Percentiles rank a stretch among this genome's conserved stretches.
Conservation (phyloP, 2,329 filamentous ascomycete species). For the Berkeleyomyces rouxiae region DNA sequence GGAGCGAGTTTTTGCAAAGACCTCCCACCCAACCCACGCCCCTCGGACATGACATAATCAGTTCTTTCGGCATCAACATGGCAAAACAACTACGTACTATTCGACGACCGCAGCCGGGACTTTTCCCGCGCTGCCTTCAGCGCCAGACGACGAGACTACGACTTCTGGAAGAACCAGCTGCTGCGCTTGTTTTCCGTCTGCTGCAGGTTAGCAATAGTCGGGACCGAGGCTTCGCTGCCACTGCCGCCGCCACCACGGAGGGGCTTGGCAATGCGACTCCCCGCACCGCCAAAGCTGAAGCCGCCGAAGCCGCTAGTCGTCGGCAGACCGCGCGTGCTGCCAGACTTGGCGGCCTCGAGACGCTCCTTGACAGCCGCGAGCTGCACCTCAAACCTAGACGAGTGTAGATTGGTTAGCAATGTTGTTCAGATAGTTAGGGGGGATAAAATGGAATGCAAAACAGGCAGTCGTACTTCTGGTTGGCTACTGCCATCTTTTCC, state of each 20-base stretch:
- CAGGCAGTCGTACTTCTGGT: slow-evolving; percentile 63
- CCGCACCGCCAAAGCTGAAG: slow-evolving; percentile 53
- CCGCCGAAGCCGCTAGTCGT: slow-evolving; percentile 42
- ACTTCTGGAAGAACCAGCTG: slow-evolving; percentile 61
- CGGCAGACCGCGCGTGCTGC: slow-evolving; percentile 70
- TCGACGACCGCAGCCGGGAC: slow-evolving; percentile 3
- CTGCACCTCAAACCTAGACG: slow-evolving; percentile 77
- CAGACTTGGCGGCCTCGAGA: slow-evolving; percentile 83
- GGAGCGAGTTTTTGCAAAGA: too few species aligned
- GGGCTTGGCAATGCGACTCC: slow-evolving; percentile 53
- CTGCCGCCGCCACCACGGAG: slow-evolving; percentile 43
- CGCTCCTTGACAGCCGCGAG: slow-evolving; percentile 95
- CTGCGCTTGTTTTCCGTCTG: slow-evolving; percentile 48
- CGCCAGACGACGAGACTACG: slow-evolving; percentile 19
- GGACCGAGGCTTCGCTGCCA: slow-evolving; percentile 30
- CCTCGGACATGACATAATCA: background rate
- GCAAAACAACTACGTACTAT: slow-evolving; percentile 5
- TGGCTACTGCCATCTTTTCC: slow-evolving; percentile 93
- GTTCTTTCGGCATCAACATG: slow-evolving; percentile 8
- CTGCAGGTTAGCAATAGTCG: slow-evolving; percentile 41
- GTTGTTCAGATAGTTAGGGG: background rate
- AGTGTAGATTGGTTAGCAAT: slow-evolving; percentile 1
- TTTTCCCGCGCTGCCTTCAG: slow-evolving; percentile 7
- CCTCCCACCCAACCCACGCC: too few species aligned
- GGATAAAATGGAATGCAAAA: slow-evolving; percentile 7